Evolutionary conservation across 2,329 filamentous ascomycete genomes (phyloP).

Genomic region (Aspergillus sp.): DNA sequence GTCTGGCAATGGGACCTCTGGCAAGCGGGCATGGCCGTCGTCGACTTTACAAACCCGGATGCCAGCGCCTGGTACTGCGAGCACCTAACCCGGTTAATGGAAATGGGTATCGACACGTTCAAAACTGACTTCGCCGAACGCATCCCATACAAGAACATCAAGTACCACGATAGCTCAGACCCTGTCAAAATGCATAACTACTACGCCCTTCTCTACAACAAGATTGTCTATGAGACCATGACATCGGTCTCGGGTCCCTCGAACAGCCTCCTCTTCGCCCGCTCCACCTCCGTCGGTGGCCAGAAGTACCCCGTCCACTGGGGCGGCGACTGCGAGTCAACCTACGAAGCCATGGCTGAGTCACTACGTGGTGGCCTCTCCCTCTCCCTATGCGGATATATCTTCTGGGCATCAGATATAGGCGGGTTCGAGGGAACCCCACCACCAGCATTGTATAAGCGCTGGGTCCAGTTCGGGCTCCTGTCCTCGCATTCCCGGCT

Average conservation of each 20-base stretch:
- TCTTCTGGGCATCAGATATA: constrained; percentile 70
- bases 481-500: constrained; percentile 69
- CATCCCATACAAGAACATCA: constrained; percentile 64
- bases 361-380: constrained; percentile 65
- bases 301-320: constrained; percentile 70
- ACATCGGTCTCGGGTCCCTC: constrained; percentile 52
- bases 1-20: constrained; percentile 76
- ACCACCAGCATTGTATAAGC: constrained; percentile 69
- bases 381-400: constrained; percentile 64
- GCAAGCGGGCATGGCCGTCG: constrained; percentile 73
- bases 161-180: constrained; percentile 63
- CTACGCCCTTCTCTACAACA: constrained; percentile 73
- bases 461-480: constrained; percentile 75
- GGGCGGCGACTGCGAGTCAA: constrained; percentile 75
- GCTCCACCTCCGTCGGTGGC: constrained; percentile 65
- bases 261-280: constrained; percentile 66
- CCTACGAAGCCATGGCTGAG: constrained; percentile 71
- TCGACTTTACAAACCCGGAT: constrained; percentile 72
- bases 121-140: constrained; percentile 77
- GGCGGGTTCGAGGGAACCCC: constrained; percentile 71
- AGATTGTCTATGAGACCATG: constrained; percentile 66
- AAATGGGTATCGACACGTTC: constrained; percentile 68
- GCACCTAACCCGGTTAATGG: constrained; percentile 64
- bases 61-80: constrained; percentile 65
- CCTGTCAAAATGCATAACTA: constrained; percentile 73